Conservation (phyloP, 2,329 filamentous ascomycete genomes). For the Phialocephala subalpina region DNA sequence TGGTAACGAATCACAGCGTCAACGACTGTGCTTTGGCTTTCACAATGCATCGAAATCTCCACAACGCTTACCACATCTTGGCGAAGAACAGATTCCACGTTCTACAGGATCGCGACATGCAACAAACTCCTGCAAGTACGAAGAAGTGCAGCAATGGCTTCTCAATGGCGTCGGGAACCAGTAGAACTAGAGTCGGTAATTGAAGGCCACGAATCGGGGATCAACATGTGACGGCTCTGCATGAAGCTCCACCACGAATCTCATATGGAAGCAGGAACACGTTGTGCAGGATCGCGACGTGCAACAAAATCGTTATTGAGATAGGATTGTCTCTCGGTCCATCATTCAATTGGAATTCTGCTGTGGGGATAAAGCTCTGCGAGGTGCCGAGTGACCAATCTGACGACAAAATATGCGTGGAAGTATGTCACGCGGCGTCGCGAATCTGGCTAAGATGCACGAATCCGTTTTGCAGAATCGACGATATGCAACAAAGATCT, state of each 20-base stretch:
- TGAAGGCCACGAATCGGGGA: not conserved
- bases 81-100: conserved; percentile 8
- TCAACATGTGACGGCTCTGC: not conserved
- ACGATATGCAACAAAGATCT: conserved; percentile 7
- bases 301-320: not conserved
- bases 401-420: not conserved
- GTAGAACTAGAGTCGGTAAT: not conserved
- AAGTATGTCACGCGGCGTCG: not conserved
- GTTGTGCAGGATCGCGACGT: conserved; percentile 6
- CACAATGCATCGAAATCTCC: not conserved
- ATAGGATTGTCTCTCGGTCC: not conserved
- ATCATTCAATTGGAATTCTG: not conserved
- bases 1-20: not conserved
- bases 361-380: not conserved
- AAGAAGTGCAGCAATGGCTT: not conserved
- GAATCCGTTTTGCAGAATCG: not conserved
- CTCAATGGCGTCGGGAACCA: not conserved
- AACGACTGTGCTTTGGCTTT: not conserved
- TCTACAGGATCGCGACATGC: conserved; percentile 11
- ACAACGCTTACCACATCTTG: not conserved
- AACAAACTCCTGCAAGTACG: conserved; percentile 2
- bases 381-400: not conserved
- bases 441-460: not conserved
- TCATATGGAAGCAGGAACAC: not conserved
- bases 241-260: conserved; percentile 5